A percentile compares a stretch with the other conserved stretches of the same genome.
These are phyloP conservation scores for Daldinia sp. DNA, from an alignment of 2,329 filamentous ascomycete species.

Conservation along the genomic window DNA sequence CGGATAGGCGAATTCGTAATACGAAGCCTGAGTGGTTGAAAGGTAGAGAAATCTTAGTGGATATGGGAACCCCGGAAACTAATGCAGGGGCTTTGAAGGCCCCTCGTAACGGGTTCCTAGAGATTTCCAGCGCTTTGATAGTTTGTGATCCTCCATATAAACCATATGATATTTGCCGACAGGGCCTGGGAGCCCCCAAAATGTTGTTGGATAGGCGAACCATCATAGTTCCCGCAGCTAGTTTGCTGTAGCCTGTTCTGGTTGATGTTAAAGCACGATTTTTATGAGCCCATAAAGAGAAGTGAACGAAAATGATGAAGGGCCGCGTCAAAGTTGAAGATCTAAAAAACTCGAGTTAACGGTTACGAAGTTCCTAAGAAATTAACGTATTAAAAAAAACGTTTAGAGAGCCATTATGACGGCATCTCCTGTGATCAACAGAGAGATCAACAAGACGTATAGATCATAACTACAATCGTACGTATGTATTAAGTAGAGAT, in stretches of 20 bases:
- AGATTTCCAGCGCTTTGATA: slow-evolving; percentile 26
- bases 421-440: background rate
- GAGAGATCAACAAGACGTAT: background rate
- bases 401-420: background rate
- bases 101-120: slow-evolving; percentile 29
- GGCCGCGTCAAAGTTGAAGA: background rate
- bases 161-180: background rate
- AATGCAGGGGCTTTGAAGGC: slow-evolving; percentile 38
- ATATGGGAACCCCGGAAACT: slow-evolving; percentile 26
- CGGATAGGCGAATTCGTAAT: slow-evolving; percentile 25
- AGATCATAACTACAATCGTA: background rate
- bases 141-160: slow-evolving; percentile 5
- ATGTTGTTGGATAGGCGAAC: slow-evolving; percentile 21
- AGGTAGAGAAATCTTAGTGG: slow-evolving; percentile 26
- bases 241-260: background rate
- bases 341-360: background rate
- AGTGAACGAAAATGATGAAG: slow-evolving; percentile 3
- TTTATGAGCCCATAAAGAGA: background rate
- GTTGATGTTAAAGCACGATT: slow-evolving; percentile 5
- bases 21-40: slow-evolving; percentile 18
- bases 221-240: slow-evolving; percentile 1
- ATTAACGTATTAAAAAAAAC: background rate
- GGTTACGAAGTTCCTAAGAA: background rate
- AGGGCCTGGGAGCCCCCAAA: background rate
- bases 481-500: background rate